Percentiles rank a stretch among this genome's conserved stretches.
Evolutionary conservation across 768 basidiomycete genomes (phyloP).

Genomic region (Cyathus striatus): DNA sequence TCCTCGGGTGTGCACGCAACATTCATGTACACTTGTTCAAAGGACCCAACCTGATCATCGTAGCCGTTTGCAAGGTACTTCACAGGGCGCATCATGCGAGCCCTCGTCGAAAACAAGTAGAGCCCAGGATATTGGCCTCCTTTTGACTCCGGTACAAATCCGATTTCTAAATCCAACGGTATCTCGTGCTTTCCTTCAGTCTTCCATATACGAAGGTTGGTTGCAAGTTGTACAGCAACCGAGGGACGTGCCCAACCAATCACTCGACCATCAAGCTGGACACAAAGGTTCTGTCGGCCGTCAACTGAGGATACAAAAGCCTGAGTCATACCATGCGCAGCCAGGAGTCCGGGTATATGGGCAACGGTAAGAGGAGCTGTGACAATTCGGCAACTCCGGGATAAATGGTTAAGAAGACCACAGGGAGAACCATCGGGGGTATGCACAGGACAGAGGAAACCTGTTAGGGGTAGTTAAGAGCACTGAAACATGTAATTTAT

Average conservation of each 20-base stretch:
- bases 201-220: constrained; percentile 87
- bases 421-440: constrained; percentile 98
- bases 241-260: constrained; percentile 87
- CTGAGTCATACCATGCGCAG: constrained; percentile 92
- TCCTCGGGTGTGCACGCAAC: constrained; percentile 90
- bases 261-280: constrained; percentile 93
- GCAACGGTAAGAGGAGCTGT: constrained; percentile 70
- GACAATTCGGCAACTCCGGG: constrained; percentile 88
- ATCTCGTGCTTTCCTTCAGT: constrained; percentile 80
- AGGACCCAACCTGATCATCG: constrained; percentile 89
- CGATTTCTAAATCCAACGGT: constrained; percentile 93
- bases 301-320: constrained; percentile 76
- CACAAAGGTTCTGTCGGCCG: constrained; percentile 74
- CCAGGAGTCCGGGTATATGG: constrained; percentile 78
- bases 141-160: constrained; percentile 80
- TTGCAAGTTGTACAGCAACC: constrained; percentile 77
- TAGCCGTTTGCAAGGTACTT: constrained; percentile 83
- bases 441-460: constrained; percentile 97
- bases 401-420: constrained; percentile 94
- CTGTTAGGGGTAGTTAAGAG: constrained; percentile 30
- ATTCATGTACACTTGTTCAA: constrained; percentile 99
- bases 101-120: constrained; percentile 81
- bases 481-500: constrained; percentile 1
- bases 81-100: constrained; percentile 98
- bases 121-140: constrained; percentile 97